These are phyloP conservation scores for Perkinsus marinus DNA, from an alignment of 169 alveolate genomes.

Conservation along the genomic window DNA sequence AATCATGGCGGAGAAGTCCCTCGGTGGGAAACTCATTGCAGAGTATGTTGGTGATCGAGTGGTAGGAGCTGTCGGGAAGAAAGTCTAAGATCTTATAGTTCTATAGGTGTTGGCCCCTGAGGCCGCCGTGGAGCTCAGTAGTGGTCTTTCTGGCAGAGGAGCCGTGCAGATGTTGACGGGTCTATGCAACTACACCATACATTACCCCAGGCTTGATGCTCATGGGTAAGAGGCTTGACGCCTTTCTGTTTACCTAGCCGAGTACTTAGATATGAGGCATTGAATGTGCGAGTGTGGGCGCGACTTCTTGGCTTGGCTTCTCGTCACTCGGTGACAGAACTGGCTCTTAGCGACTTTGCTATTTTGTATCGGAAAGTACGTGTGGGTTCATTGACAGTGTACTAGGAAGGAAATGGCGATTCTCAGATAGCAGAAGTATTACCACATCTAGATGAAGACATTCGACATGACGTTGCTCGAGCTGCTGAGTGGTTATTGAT, in stretches of 20 bases:
- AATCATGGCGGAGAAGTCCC: background rate
- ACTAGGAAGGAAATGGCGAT: background rate
- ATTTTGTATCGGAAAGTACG: background rate
- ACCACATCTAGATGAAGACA: background rate
- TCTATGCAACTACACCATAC: background rate
- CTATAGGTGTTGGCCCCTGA: background rate
- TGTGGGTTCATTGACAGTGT: background rate
- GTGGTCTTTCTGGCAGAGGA: background rate
- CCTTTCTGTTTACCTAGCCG: background rate
- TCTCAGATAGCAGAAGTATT: background rate
- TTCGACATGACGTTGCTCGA: background rate
- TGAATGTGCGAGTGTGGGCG: background rate
- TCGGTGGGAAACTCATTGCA: background rate
- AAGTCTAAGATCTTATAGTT: background rate
- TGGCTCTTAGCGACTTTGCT: background rate
- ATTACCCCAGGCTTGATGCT: background rate
- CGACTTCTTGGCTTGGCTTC: background rate
- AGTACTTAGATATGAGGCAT: background rate
- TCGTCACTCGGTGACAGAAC: background rate
- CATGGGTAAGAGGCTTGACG: background rate
- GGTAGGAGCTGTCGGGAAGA: background rate
- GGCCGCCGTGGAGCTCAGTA: background rate
- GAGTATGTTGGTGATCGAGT: background rate
- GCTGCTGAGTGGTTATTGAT: background rate
- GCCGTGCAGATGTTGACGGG: background rate